Conservation (phyloP, 2,329 filamentous ascomycete species). For the Tolypocladium ovalisporum region DNA sequence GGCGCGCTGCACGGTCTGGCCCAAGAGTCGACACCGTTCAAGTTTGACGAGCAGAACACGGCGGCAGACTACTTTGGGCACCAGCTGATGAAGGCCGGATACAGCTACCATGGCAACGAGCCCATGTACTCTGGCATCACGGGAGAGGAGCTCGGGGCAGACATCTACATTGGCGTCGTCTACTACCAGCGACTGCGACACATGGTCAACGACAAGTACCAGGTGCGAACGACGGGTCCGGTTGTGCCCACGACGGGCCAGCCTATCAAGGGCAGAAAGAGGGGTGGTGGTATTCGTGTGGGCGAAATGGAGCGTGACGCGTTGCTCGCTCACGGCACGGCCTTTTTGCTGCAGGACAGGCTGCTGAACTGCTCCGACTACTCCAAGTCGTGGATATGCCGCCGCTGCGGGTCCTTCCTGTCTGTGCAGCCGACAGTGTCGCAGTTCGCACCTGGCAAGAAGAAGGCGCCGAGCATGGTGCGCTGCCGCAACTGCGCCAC, state of each 20-base stretch:
- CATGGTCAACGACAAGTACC: conserved; percentile 99
- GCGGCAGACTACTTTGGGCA: conserved; percentile 93
- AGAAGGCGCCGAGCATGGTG: conserved; percentile 56
- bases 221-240: conserved; percentile 90
- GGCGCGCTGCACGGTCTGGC: conserved; percentile 91
- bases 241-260: conserved; percentile 86
- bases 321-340: conserved; percentile 86
- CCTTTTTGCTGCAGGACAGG: conserved; percentile 88
- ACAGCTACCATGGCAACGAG: conserved; percentile 97
- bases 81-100: conserved; percentile 88
- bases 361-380: conserved; percentile 97
- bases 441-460: conserved; percentile 48
- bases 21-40: conserved; percentile 91
- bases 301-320: conserved; percentile 99
- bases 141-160: conserved; percentile 82
- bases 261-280: conserved; percentile 92
- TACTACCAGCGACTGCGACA: conserved; percentile 97
- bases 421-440: conserved; percentile 73
- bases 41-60: conserved; percentile 84
- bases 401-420: conserved; percentile 80
- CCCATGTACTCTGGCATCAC: conserved; percentile 98
- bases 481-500: conserved; percentile 71
- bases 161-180: conserved; percentile 94
- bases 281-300: conserved; percentile 95
- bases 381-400: conserved; percentile 79